Evolutionary conservation across 768 basidiomycete genomes (phyloP), one percentile per base, ranked within the genome.

Genomic region (Amanita molliuscula): DNA sequence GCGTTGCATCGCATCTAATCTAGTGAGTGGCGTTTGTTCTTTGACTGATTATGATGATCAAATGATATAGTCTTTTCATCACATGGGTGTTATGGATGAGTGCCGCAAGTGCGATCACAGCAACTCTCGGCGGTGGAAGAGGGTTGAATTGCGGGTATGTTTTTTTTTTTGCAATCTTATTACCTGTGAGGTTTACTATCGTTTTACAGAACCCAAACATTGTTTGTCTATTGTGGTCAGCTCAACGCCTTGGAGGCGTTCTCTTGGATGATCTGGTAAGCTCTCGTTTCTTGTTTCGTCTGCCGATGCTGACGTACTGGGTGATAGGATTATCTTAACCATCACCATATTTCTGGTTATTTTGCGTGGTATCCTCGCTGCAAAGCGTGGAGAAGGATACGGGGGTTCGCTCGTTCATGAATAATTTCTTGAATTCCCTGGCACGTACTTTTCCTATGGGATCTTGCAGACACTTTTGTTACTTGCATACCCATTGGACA

Each of bases 381-480:
- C 79, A 7, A 73, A 77, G 15, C 73, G 79, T 18, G 88, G 88
- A 11, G 84, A 84, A 52, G 85, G 87, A 3, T 70, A 75, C 53
- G 70, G 70, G 10, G 85, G 83, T 13, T 65, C 72, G 11, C 49
- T 50, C 25, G 31, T 50, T 15, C 16, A 31, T 1, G 49, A 50
- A 50, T 49, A 29, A 33, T 38, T 11, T 20, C 20, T 6, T 8
- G 21, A 7, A 23, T 21, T 8, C 10, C 11, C 11, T 20, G 20
- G 4, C 16, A 6, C 3, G 9, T 18, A n/a, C 37, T 21, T 8
- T 38, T 16, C 28, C 26, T 29, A 16, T 44, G 16, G 28, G 23
- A 13, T 44, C 25, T 44, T 25, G 42, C 26, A 29, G 42, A 29
- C 42, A 44, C 11, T 40, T 21, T n/a, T 44, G 4, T 44, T 44